phyloP scores from a whole-genome alignment of 345 rosid genomes.

The Pseudoturritis turrita region DNA sequence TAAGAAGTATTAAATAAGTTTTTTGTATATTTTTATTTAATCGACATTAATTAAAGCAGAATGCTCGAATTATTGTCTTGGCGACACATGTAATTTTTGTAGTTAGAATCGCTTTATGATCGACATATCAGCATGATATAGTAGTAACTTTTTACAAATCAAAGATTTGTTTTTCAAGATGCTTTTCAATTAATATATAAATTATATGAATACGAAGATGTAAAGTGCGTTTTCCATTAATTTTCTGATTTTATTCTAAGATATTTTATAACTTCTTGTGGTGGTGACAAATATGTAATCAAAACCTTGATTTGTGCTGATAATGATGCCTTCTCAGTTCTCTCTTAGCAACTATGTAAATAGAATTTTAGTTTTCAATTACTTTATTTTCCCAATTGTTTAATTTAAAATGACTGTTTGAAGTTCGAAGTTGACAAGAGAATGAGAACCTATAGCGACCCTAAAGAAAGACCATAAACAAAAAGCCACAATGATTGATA shows the following conservation, averaged over 20 bases:
- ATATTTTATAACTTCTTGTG: not conserved
- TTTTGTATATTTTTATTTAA: no score
- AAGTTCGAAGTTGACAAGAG: constrained; percentile 28
- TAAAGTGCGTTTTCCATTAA: constrained; percentile 9
- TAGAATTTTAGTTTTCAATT: not conserved
- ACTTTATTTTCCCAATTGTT: not conserved
- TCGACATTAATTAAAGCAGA: no score
- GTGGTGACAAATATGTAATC: constrained; percentile 8
- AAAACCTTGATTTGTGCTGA: constrained; percentile 15
- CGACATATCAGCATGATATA: no score
- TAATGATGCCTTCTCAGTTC: constrained; percentile 6
- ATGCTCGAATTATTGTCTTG: no score
- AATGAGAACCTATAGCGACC: constrained; percentile 27
- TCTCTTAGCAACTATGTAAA: not conserved
- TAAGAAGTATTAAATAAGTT: no score
- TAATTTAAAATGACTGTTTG: constrained; percentile 3
- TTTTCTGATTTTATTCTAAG: no score
- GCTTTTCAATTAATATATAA: no score
- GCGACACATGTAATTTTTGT: no score
- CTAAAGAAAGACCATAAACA: constrained; percentile 15
- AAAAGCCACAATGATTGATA: constrained; percentile 31
- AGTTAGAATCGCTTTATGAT: no score
- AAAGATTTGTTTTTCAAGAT: no score
- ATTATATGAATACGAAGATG: not conserved
- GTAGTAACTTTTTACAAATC: no score